Evolutionary conservation across 306 rosid species (phyloP).

Genomic region (Dalbergia cochinchinensis): DNA sequence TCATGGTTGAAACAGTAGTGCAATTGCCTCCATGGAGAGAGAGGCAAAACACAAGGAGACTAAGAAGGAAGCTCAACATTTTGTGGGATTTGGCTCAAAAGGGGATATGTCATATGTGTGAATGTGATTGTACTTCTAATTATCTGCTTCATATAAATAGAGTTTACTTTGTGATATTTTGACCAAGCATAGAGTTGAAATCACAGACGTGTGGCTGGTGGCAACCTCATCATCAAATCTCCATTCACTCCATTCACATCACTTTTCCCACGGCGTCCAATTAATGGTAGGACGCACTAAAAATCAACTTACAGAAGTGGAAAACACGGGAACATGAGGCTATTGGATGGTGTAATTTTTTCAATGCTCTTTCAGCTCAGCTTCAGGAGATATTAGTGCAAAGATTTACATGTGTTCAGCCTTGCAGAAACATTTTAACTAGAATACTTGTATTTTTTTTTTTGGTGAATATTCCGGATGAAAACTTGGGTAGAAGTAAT

Average conservation of each 20-base stretch:
- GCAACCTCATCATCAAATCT: not conserved
- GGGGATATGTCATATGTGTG: not conserved
- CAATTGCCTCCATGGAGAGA: conserved; percentile 22
- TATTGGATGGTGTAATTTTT: not conserved
- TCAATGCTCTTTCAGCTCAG: no score
- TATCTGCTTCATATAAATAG: not conserved
- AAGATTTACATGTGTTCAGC: not conserved
- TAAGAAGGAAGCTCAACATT: conserved; percentile 17
- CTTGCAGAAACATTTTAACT: no score
- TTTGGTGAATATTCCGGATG: no score
- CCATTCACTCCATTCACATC: not conserved
- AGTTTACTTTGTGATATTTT: conserved; percentile 1
- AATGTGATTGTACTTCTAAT: not conserved
- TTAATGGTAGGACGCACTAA: not conserved
- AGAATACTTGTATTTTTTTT: no score
- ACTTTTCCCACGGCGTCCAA: not conserved
- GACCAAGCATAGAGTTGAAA: conserved; percentile 13
- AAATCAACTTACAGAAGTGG: conserved; percentile 2
- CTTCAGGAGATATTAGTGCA: not conserved
- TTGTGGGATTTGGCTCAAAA: not conserved
- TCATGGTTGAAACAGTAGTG: conserved; percentile 27
- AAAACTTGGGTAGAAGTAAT: no score
- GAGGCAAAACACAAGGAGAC: conserved; percentile 9
- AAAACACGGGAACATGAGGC: not conserved
- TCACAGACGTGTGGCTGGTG: not conserved